Evolutionary conservation across 2,329 filamentous ascomycete genomes (phyloP).

Genomic region (Botryosphaeria dothidea): DNA sequence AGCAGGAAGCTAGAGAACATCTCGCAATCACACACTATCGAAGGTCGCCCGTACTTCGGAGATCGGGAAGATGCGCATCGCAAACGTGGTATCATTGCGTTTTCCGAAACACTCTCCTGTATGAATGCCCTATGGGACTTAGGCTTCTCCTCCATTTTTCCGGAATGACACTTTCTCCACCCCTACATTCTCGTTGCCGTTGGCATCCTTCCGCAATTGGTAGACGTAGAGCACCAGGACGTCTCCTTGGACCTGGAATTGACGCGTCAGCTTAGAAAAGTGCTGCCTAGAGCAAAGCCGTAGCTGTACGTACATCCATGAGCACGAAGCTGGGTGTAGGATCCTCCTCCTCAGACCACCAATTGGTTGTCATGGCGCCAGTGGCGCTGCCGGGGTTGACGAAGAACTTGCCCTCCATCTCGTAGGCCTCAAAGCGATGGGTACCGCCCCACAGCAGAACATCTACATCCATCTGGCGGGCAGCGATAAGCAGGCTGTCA

Average conservation of each 20-base stretch:
- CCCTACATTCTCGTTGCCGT: constrained; percentile 54
- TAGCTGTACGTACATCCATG: constrained; percentile 83
- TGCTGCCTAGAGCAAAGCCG: not conserved
- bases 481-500: constrained; percentile 66
- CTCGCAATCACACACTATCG: not conserved
- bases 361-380: constrained; percentile 63
- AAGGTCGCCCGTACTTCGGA: not conserved
- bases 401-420: constrained; percentile 72
- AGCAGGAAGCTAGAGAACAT: not conserved
- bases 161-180: constrained; percentile 59
- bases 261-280: constrained; percentile 9
- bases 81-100: constrained; percentile 16
- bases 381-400: constrained; percentile 70
- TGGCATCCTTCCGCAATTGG: constrained; percentile 54
- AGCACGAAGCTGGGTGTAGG: constrained; percentile 90
- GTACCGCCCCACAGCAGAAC: constrained; percentile 70
- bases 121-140: not conserved
- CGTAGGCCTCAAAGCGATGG: constrained; percentile 70
- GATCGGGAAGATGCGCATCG: not conserved
- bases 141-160: constrained; percentile 48
- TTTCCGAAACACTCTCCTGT: not conserved
- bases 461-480: constrained; percentile 71
- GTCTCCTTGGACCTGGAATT: constrained; percentile 81
- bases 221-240: constrained; percentile 96
- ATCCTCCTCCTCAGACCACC: constrained; percentile 61